These are phyloP conservation scores for Solanum ossicruentum DNA, from an alignment of 257 asterid species.

Conservation along the genomic window DNA sequence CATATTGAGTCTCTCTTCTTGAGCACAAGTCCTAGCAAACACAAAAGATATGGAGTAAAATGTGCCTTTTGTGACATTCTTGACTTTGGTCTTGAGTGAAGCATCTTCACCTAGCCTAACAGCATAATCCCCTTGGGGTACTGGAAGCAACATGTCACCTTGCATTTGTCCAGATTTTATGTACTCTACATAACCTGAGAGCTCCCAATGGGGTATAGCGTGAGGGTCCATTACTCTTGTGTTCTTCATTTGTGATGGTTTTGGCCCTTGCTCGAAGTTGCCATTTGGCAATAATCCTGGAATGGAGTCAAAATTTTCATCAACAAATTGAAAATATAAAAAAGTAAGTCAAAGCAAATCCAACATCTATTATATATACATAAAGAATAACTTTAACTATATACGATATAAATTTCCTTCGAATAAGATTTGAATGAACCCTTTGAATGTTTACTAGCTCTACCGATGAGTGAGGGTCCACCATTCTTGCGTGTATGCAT, in stretches of 20 bases:
- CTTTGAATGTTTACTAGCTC: not conserved
- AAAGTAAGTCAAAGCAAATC: not conserved
- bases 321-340: rapidly evolving
- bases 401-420: no score
- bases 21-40: constrained; percentile 13
- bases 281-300: constrained; percentile 14
- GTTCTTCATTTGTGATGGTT: constrained; percentile 6
- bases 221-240: constrained; percentile 3
- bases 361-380: no score
- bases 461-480: not conserved
- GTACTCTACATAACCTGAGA: constrained; percentile 13
- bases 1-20: constrained; percentile 5
- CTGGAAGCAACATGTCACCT: constrained; percentile 15
- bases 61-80: not conserved
- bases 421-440: no score
- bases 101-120: constrained; percentile 17
- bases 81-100: not conserved
- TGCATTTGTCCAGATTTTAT: constrained; percentile 15
- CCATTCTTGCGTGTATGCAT: not conserved
- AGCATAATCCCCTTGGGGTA: constrained; percentile 10
- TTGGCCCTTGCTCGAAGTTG: constrained; percentile 14
- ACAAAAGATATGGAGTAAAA: constrained; percentile 7
- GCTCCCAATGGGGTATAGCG: constrained; percentile 10
- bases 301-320: not conserved
- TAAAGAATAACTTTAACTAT: no score